A percentile compares a stretch with the other conserved stretches of the same genome.
These are phyloP conservation scores for Aspergillus sergii DNA, from an alignment of 2,329 filamentous ascomycete genomes.

Conservation along the genomic window DNA sequence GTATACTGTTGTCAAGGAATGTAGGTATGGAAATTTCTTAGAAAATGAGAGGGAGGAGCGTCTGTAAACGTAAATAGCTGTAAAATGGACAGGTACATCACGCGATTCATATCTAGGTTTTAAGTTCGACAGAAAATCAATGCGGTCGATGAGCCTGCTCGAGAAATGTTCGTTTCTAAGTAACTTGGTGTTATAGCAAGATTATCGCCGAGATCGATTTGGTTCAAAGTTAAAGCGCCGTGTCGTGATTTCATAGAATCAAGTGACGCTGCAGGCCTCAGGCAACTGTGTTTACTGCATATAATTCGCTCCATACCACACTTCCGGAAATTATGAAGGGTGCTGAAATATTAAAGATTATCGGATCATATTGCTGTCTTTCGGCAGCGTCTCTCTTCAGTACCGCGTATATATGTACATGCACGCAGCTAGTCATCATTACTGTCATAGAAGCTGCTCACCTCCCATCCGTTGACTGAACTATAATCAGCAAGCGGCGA, in stretches of 20 bases:
- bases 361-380: background rate
- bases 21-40: background rate
- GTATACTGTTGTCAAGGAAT: background rate
- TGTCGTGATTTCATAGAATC: background rate
- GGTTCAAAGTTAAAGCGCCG: background rate
- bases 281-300: background rate
- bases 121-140: too few species aligned
- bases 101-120: too few species aligned
- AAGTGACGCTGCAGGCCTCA: background rate
- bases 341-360: background rate
- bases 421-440: slow-evolving; percentile 14
- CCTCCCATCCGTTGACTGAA: slow-evolving; percentile 30
- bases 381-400: background rate
- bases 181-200: background rate
- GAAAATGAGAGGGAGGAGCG: background rate
- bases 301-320: background rate
- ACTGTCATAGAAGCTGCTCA: slow-evolving; percentile 30
- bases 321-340: background rate
- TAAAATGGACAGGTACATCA: background rate
- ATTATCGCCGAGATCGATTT: background rate
- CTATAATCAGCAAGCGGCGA: slow-evolving; percentile 30
- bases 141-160: too few species aligned
- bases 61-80: background rate
- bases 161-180: too few species aligned
- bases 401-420: background rate